Base-by-base conservation (phyloP, 768 basidiomycete genomes). In the Amanita brunnescens region DNA sequence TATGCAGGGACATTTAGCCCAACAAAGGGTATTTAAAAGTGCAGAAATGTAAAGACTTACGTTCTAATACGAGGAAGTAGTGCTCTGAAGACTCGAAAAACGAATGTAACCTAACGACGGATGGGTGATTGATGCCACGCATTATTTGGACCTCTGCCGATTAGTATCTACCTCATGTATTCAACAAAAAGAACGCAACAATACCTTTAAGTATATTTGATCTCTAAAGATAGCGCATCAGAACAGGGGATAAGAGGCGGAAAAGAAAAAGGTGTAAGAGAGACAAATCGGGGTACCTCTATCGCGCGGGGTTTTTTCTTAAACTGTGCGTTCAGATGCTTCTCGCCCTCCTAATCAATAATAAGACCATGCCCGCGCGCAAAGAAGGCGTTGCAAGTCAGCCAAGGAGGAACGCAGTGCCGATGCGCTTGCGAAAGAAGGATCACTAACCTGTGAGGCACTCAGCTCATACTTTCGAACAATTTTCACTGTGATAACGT, bases 301-400 rank as follows among this genome's bases (percentile, higher is more conserved):
- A 91, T 95, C 66, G 87, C 87, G 77, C 92, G 89, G 76, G 94
- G 91, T 75, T 87, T 91, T 75, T 92, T 92, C 77, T 94, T 94
- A 76, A 95, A 94, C 66, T 89, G 83, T 55, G 84, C 77, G 68
- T 92, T 94, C 65, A 97, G 75, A 70, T 95, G 91, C 69, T 89
- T 95, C 66, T 93, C 87, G 64, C 89, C 88, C 61, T 84, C 85
- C 91, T 95, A 40, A 55, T 55, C 51, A 51, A 55, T 9, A 50
- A 38, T 24, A 42, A 45, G 58, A 56, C 54, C 35, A 43, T 23
- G 21, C 54, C 66, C 66, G 68, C 70, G 70, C 66, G 66, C 58
- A 66, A 61, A 54, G 14, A 40, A 23, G 44, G 60, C 4, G 55
- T 59, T 51, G 57, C 51, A 29, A 59, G 57, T 58, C 40, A 57